Conservation (phyloP, 129 eudicot genomes). For the Flaveria linearis region DNA sequence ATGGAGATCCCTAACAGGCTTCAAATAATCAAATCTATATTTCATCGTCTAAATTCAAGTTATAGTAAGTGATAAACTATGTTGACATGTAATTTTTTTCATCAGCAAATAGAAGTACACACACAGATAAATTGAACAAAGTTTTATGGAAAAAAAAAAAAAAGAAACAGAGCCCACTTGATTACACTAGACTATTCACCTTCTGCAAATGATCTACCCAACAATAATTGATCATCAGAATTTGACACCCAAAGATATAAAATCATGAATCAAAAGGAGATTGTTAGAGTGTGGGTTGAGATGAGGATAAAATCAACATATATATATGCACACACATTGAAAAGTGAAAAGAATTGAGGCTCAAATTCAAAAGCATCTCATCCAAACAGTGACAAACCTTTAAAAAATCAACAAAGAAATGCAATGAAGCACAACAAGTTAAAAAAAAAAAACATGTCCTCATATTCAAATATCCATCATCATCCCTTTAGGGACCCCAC, state of each 20-base stretch:
- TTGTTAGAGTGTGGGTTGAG: slow-evolving; percentile 35
- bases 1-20: too few relatives aligned
- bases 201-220: slow-evolving; percentile 42
- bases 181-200: slow-evolving; percentile 24
- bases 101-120: slow-evolving; percentile 3
- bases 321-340: slow-evolving; percentile 31
- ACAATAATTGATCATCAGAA: slow-evolving; percentile 50
- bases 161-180: too few relatives aligned
- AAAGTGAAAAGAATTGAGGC: slow-evolving; percentile 39
- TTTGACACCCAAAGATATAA: slow-evolving; percentile 39
- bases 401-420: slow-evolving; percentile 33
- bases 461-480: slow-evolving; percentile 51
- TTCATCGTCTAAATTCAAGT: too few relatives aligned
- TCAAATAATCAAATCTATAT: too few relatives aligned
- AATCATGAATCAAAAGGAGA: slow-evolving; percentile 40
- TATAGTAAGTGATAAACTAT: too few relatives aligned
- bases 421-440: slow-evolving; percentile 41
- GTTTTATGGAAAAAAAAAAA: too few relatives aligned
- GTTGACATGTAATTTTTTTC: too few relatives aligned
- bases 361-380: slow-evolving; percentile 44
- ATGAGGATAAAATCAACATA: slow-evolving; percentile 17
- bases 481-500: slow-evolving; percentile 42
- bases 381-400: slow-evolving; percentile 37
- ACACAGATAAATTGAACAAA: slow-evolving; percentile 6
- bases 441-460: slow-evolving; percentile 20